Evolutionary conservation across 345 rosid species (phyloP).

Genomic region (Trapa incisa): DNA sequence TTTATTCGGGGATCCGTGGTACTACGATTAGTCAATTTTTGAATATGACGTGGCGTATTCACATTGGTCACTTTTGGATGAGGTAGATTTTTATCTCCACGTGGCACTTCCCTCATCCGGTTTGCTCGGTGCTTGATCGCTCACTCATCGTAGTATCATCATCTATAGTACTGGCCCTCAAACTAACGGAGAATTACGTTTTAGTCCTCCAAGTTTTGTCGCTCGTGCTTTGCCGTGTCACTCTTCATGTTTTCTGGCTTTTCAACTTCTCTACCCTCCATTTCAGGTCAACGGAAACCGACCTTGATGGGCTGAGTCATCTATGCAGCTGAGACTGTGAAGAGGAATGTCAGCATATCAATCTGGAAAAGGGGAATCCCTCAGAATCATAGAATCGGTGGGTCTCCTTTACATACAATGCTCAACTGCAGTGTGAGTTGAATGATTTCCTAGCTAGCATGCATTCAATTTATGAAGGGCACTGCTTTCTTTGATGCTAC

Average conservation of each 20-base stretch:
- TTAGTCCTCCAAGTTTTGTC: not conserved
- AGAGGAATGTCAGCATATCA: too few relatives aligned
- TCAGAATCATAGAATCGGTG: too few relatives aligned
- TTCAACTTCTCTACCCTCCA: too few relatives aligned
- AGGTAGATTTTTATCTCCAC: conserved; percentile 11
- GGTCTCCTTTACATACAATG: too few relatives aligned
- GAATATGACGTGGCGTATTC: conserved; percentile 22
- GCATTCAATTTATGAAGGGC: not conserved
- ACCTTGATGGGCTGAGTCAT: too few relatives aligned
- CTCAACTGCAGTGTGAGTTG: too few relatives aligned
- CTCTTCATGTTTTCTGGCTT: not conserved
- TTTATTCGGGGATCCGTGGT: not conserved
- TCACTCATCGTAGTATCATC: too few relatives aligned
- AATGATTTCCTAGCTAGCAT: too few relatives aligned
- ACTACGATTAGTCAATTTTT: conserved; percentile 14
- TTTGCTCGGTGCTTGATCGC: not conserved
- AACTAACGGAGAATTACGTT: not conserved
- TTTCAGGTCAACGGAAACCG: too few relatives aligned
- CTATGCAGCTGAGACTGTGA: too few relatives aligned
- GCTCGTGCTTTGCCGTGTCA: not conserved
- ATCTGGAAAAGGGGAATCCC: too few relatives aligned
- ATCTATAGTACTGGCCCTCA: too few relatives aligned
- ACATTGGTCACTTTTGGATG: conserved; percentile 34
- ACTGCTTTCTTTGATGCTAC: not conserved
- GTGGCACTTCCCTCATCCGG: not conserved